A percentile compares a stretch with the other conserved stretches of the same genome.
phyloP scores from a whole-genome alignment of 345 rosid genomes.

The Gossypium arboreum region DNA sequence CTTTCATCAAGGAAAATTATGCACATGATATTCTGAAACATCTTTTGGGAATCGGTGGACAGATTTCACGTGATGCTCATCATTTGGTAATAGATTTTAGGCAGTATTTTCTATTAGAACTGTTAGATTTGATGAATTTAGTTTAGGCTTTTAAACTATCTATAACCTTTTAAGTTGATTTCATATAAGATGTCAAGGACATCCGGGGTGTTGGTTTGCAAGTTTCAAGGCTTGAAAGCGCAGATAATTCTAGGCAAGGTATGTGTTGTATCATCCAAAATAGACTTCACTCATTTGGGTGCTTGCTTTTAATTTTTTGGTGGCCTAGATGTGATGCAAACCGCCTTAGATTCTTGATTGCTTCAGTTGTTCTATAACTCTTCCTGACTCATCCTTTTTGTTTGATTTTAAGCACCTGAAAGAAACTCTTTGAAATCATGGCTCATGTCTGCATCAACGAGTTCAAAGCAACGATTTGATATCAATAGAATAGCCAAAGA shows the following conservation, averaged over 20 bases:
- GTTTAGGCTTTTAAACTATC: not conserved
- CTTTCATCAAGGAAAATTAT: not conserved
- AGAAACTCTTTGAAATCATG: conserved; percentile 60
- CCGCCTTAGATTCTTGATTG: not conserved
- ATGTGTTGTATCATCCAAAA: conserved; percentile 12
- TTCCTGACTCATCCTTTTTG: conserved; percentile 17
- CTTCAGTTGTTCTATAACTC: not conserved
- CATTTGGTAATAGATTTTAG: not conserved
- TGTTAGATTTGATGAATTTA: conserved; percentile 6
- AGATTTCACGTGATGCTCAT: not conserved
- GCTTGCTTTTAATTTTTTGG: not conserved
- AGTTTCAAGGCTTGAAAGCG: conserved; percentile 84
- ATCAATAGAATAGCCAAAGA: conserved; percentile 25
- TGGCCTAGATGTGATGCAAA: not conserved
- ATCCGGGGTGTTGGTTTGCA: conserved; percentile 95
- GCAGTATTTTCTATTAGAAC: not conserved
- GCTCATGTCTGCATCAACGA: conserved; percentile 55
- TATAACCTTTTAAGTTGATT: not conserved
- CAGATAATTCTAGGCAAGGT: conserved; percentile 63
- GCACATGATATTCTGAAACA: not conserved
- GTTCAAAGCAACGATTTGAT: conserved; percentile 27
- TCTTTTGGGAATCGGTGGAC: not conserved
- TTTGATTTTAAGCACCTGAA: conserved; percentile 36
- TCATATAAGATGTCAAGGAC: conserved; percentile 61
- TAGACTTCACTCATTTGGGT: conserved; percentile 1